phyloP scores from a whole-genome alignment of 768 basidiomycete genomes.

The Dentipellis sp. region DNA sequence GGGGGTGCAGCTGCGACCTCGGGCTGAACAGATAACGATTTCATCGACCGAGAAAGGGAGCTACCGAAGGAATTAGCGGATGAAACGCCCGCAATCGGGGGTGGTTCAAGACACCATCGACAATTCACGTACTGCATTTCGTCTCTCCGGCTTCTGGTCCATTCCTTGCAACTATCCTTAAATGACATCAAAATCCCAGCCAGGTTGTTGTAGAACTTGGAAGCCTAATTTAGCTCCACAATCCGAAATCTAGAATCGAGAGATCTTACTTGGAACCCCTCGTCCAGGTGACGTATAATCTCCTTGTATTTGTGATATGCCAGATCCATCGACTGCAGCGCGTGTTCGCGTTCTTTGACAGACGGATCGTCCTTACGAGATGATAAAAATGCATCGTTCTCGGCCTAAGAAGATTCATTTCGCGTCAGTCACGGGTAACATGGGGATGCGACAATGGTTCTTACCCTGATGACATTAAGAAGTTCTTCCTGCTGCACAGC shows the following conservation, averaged over 20 bases:
- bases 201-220: constrained; percentile 86
- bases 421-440: neutral
- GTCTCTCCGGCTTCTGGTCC: constrained; percentile 61
- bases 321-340: constrained; percentile 72
- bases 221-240: too few relatives aligned
- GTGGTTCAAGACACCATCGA: neutral
- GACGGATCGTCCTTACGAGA: constrained; percentile 71
- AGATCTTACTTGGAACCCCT: constrained; percentile 67
- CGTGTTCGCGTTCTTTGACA: constrained; percentile 73
- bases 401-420: constrained; percentile 28
- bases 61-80: constrained; percentile 17
- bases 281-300: constrained; percentile 74
- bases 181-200: constrained; percentile 62
- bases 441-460: constrained; percentile 8
- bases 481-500: constrained; percentile 53
- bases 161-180: constrained; percentile 66
- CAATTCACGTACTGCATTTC: constrained; percentile 57
- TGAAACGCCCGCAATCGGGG: too few relatives aligned
- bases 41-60: constrained; percentile 31
- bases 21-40: constrained; percentile 26
- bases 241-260: neutral
- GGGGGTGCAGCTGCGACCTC: neutral
- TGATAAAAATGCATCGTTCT: constrained; percentile 66
- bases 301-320: constrained; percentile 87
- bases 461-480: constrained; percentile 60